Evolutionary conservation across 2,329 filamentous ascomycete species (phyloP).

Genomic region (Colletotrichum incanum): DNA sequence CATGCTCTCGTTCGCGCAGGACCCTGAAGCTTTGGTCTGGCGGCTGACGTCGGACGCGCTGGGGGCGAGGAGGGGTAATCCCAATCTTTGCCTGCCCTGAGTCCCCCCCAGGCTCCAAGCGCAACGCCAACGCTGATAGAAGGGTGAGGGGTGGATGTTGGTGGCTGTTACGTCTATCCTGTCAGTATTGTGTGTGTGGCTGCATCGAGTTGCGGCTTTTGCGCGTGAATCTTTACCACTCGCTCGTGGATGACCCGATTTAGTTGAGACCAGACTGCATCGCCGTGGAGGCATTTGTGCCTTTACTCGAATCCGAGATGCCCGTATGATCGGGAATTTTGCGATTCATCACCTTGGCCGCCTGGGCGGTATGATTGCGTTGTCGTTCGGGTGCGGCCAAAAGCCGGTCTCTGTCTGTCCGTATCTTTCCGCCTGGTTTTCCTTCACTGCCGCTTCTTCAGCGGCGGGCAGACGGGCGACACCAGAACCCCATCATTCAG

Average conservation of each 20-base stretch:
- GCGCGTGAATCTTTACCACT: slow-evolving; percentile 37
- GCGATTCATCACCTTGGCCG: not conserved
- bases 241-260: slow-evolving; percentile 12
- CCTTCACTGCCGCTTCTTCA: slow-evolving; percentile 38
- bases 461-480: not conserved
- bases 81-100: slow-evolving; percentile 3
- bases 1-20: slow-evolving; percentile 17
- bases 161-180: slow-evolving; percentile 38
- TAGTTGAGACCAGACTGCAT: slow-evolving; percentile 23
- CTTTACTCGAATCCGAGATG: not conserved
- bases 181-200: slow-evolving; percentile 27
- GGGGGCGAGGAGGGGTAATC: slow-evolving; percentile 31
- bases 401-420: not conserved
- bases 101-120: not conserved
- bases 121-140: slow-evolving; percentile 19
- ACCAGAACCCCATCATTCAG: slow-evolving; percentile 12
- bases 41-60: slow-evolving; percentile 25
- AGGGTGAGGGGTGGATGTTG: not conserved
- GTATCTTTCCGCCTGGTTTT: not conserved
- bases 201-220: slow-evolving; percentile 38
- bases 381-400: not conserved
- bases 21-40: slow-evolving; percentile 34
- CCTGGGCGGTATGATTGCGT: not conserved
- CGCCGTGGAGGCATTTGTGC: slow-evolving; percentile 33
- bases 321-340: slow-evolving; percentile 2